Evolutionary conservation across 805 yeast species (phyloP), one percentile per base, ranked within the genome.

Genomic region (Wickerhamiella musiphila): DNA sequence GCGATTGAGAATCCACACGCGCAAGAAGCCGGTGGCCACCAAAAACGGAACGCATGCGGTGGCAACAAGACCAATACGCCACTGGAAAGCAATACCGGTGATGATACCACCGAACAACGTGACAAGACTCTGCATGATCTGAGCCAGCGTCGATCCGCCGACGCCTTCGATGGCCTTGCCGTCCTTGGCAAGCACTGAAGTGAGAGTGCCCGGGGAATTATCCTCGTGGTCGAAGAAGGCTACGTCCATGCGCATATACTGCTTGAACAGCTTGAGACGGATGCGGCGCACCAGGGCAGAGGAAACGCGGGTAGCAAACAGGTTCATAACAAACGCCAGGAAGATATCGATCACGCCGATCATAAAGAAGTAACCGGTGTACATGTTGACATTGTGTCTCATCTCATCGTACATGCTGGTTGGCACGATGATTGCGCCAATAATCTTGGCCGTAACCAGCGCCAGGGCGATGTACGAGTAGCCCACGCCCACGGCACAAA

Each of bases 141-240:
- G 61, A 6, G 60, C 61, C 28, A 57, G 42, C 1, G 61, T 57
- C 5, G 60, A 56, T 14, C 62, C 62, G 10, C 58, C 58, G 4
- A 57, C 42, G 18, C 61, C 61, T 27, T 57, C 54, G 10, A 55
- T 52, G 14, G 54, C 50, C 34, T 54, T 55, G 6, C 59, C 61
- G 31, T 57, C 61, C 31, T 52, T 56, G 28, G 61, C 57, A 11
- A 57, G 41, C 18, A 53, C 48, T 1, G 60, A 40, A 4, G 58
- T 53, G 12, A 57, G 43, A 1, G 60, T 41, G 26, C 63, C 63
- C 7, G 61, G 49, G 11, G 57, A 42, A 36, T 56, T 54, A 25
- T 49, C 49, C 13, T 49, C 53, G 29, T 42, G 41, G 32, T 57
- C 62, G 33, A 46, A 58, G 37, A 47, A 57, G 1, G 49, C 49